Conservation (phyloP, 192 early-diverging fungal genomes). For the Rhizoclosmatium globosum region DNA sequence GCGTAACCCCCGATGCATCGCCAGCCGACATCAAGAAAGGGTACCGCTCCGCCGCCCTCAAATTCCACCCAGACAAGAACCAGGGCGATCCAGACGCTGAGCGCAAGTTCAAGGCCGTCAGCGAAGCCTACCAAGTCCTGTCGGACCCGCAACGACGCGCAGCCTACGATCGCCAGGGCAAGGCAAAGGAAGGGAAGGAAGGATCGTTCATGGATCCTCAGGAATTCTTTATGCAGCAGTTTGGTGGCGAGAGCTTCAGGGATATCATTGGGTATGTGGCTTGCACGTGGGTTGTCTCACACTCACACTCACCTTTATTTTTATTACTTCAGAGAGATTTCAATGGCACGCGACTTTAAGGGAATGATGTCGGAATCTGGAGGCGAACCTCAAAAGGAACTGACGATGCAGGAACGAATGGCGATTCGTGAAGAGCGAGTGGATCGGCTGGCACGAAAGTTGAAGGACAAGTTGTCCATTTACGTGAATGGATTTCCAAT, state of each 20-base stretch:
- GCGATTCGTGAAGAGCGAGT: constrained; percentile 70
- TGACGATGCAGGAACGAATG: constrained; percentile 64
- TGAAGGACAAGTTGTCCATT: constrained; percentile 78
- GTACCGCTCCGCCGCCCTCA: constrained; percentile 83
- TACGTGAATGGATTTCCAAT: constrained; percentile 76
- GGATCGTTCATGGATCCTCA: constrained; percentile 79
- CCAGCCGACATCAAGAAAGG: constrained; percentile 91
- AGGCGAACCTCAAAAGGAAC: constrained; percentile 62
- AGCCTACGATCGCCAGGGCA: constrained; percentile 88
- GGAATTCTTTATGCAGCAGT: constrained; percentile 95
- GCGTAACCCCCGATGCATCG: constrained; percentile 76
- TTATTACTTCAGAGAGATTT: constrained; percentile 70
- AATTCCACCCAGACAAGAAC: constrained; percentile 94
- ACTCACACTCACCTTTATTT: neutral
- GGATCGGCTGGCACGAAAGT: constrained; percentile 72
- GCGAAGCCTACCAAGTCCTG: constrained; percentile 95
- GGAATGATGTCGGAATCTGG: constrained; percentile 53
- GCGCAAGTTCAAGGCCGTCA: constrained; percentile 92
- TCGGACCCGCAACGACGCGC: constrained; percentile 90
- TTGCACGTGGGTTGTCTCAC: constrained; percentile 4
- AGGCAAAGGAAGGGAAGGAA: constrained; percentile 62
- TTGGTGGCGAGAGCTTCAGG: constrained; percentile 98
- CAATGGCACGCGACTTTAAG: constrained; percentile 91
- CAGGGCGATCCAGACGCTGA: constrained; percentile 74
- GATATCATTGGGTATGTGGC: constrained; percentile 82